A percentile compares a stretch with the other conserved stretches of the same genome.
Conservation (phyloP, 2,329 filamentous ascomycete genomes). For the Fusarium compactum region DNA sequence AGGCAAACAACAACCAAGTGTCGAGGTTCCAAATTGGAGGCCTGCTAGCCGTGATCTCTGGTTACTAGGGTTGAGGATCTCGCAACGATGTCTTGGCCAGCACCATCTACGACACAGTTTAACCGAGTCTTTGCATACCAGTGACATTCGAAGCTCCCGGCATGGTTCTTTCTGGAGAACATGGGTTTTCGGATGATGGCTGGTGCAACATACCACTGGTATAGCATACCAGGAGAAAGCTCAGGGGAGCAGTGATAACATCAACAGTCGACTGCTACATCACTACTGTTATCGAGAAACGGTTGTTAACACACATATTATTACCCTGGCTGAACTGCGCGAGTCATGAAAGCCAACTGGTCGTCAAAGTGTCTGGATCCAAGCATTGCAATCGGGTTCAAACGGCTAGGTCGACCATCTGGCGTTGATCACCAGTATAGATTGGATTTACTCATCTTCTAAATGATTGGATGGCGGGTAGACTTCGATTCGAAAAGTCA, state of each 20-base stretch:
- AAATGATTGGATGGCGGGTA: neutral
- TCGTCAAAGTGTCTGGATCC: neutral
- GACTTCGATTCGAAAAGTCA: neutral
- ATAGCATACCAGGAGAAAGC: neutral
- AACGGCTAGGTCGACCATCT: neutral
- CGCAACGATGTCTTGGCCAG: neutral
- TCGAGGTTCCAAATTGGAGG: neutral
- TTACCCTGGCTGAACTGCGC: neutral
- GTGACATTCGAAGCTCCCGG: neutral
- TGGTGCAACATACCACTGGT: neutral
- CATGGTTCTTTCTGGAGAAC: no score
- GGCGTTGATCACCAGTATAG: neutral
- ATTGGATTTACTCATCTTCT: no score
- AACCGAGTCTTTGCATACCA: neutral
- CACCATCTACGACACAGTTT: neutral
- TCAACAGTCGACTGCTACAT: neutral
- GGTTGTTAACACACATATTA: neutral
- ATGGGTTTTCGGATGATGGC: neutral
- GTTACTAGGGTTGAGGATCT: conserved; percentile 2
- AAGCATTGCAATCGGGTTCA: neutral
- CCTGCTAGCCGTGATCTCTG: neutral
- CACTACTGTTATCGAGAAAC: neutral
- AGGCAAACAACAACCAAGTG: conserved; percentile 2
- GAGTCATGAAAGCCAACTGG: neutral
- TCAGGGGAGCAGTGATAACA: neutral